Evolutionary conservation across 148 eudicot genomes (phyloP), one percentile per base, ranked within the genome.

Genomic region (Nyssa sinensis): DNA sequence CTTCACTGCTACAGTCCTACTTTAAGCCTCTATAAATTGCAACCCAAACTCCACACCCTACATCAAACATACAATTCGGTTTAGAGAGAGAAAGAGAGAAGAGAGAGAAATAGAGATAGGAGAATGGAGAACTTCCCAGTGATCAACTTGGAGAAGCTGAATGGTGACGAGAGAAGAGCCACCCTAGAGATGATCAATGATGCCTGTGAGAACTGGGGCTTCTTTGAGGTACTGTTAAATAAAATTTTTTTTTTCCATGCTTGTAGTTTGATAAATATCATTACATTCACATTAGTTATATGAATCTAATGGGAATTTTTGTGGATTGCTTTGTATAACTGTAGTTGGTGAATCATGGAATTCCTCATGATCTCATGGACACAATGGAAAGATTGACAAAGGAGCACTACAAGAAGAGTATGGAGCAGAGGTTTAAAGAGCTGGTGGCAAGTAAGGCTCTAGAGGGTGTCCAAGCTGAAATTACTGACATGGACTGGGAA

Each of bases 161-260:
- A 88, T 73, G 92, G 92, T 63, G 92, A 80, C 65, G 84, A 90
- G 73, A 88, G 95, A 63, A 47, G 31, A 62, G 74, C 86, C 69
- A 86, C 90, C 64, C 83, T 85, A 92, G 92, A 78, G 16, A 77
- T 74, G 49, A 88, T 90, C 75, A 78, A 86, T 33, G 88, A 90
- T 81, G 94, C 94, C 74, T 90, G 94, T 71, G 86, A 84, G 78
- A 90, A 88, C 28, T 88, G 94, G 94, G 94, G 95, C 28, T 90
- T 90, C 81, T 90, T 90, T 77, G 90, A 90, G 92, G 95, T 88
- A 76, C 0, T 25, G 1, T 0, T 31, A 39, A 13, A 3, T 13
- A 49, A 17, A n/a, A n/a, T 13, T 49, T 19, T 39, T 6, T 1
- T 6, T 13, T 44, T 14, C n/a, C n/a, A n/a, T n/a, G n/a, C n/a